A percentile compares a stretch with the other conserved stretches of the same genome.
Conservation (phyloP, 2,329 filamentous ascomycete species). For the Apiospora malaysiana region DNA sequence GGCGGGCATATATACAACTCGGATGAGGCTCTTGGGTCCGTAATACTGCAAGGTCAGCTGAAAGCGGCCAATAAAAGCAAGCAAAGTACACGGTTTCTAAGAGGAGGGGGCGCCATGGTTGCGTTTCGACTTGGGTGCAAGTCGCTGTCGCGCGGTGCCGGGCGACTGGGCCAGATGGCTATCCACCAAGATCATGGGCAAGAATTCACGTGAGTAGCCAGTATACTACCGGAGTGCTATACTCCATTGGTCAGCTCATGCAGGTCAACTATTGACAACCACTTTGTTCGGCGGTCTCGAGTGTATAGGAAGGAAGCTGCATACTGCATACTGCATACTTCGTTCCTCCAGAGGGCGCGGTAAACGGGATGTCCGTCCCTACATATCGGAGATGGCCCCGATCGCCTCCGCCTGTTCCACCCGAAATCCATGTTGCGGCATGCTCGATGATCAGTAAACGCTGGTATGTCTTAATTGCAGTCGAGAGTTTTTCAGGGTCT, state of each 20-base stretch:
- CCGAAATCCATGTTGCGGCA: neutral
- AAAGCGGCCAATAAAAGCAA: slow-evolving; percentile 15
- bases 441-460: neutral
- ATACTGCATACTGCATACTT: neutral
- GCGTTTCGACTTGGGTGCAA: slow-evolving; percentile 4
- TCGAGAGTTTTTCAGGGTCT: neutral
- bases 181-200: neutral
- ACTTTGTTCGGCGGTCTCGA: neutral
- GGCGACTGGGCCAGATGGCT: slow-evolving; percentile 11
- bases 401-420: slow-evolving; percentile 3
- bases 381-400: slow-evolving; percentile 13
- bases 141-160: slow-evolving; percentile 11
- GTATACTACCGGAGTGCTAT: neutral
- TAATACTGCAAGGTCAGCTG: slow-evolving; percentile 10
- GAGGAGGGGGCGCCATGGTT: slow-evolving; percentile 4
- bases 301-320: too few relatives aligned
- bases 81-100: neutral
- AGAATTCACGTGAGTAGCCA: neutral
- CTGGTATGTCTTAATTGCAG: neutral
- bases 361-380: slow-evolving; percentile 2
- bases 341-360: neutral
- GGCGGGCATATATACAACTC: neutral
- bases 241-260: slow-evolving; percentile 8
- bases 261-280: neutral
- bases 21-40: slow-evolving; percentile 14